Percentiles rank a stretch among this genome's conserved stretches.
Conservation (phyloP, 345 rosid genomes). For the Jatropha curcas region DNA sequence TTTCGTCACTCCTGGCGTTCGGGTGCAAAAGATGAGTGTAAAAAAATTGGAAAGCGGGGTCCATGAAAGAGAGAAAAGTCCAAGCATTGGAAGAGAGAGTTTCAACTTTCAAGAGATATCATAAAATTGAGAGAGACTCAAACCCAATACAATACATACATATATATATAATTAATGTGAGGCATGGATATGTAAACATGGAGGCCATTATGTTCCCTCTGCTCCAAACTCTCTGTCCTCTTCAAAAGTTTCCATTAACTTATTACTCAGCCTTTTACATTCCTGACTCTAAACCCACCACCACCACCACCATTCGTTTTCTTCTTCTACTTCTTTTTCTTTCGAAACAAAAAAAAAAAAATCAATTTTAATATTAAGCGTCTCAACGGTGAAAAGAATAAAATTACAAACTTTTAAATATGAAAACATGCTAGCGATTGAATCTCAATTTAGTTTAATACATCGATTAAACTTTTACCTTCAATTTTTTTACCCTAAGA, state of each 20-base stretch:
- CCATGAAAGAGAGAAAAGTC: slow-evolving; percentile 18
- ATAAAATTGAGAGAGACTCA: slow-evolving; percentile 25
- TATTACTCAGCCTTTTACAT: slow-evolving; percentile 6
- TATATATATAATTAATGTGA: not conserved
- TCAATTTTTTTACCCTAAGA: no score
- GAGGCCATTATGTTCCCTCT: slow-evolving; percentile 84
- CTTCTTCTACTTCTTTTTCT: not conserved
- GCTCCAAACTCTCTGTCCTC: slow-evolving; percentile 52
- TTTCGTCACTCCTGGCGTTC: slow-evolving; percentile 44
- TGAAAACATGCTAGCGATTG: no score
- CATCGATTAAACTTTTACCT: no score
- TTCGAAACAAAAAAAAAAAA: no score
- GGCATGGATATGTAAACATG: slow-evolving; percentile 43
- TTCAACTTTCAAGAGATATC: slow-evolving; percentile 39
- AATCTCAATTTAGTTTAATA: no score
- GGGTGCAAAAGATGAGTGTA: slow-evolving; percentile 8
- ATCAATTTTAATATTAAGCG: no score
- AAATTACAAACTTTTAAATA: no score
- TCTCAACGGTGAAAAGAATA: no score
- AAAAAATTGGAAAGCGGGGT: slow-evolving; percentile 17
- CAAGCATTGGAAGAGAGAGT: slow-evolving; percentile 12
- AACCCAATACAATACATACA: no score
- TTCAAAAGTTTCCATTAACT: slow-evolving; percentile 30
- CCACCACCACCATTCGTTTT: not conserved
- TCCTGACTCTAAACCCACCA: slow-evolving; percentile 8